These are phyloP conservation scores for Carex cristatella DNA, from an alignment of 176 grass and related monocot species.

Conservation along the genomic window DNA sequence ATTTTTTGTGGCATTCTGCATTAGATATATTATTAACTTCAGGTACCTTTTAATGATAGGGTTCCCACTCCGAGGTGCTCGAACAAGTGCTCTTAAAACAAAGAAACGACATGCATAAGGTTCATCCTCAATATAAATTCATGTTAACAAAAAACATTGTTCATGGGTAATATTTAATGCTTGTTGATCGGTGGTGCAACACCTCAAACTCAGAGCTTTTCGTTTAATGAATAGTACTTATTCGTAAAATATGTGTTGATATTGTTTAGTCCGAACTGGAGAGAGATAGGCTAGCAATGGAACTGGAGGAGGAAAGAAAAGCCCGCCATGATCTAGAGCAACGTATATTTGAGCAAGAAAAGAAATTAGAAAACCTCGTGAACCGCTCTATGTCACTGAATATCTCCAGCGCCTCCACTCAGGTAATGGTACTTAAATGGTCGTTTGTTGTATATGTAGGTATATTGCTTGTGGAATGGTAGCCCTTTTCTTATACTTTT, in stretches of 20 bases:
- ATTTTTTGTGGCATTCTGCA: slow-evolving; percentile 14
- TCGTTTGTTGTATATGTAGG: neutral
- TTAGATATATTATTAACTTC: slow-evolving; percentile 16
- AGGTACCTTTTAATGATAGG: slow-evolving; percentile 50
- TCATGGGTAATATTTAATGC: neutral
- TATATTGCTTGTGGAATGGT: neutral
- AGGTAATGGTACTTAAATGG: slow-evolving; percentile 35
- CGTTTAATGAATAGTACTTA: neutral
- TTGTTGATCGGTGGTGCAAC: neutral
- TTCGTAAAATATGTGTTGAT: neutral
- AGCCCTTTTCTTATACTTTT: too few relatives aligned
- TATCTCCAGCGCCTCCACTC: slow-evolving; percentile 30
- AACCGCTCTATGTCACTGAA: slow-evolving; percentile 28
- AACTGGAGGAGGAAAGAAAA: slow-evolving; percentile 91
- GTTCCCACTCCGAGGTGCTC: slow-evolving; percentile 86
- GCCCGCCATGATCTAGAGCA: slow-evolving; percentile 42
- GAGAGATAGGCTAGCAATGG: slow-evolving; percentile 65
- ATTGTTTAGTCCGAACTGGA: slow-evolving; percentile 76
- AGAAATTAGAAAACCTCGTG: slow-evolving; percentile 37
- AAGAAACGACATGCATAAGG: slow-evolving; percentile 97
- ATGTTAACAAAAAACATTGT: neutral
- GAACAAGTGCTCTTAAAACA: slow-evolving; percentile 90
- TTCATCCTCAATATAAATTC: slow-evolving; percentile 11
- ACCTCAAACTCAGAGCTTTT: neutral
- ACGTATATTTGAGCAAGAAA: slow-evolving; percentile 54